These are phyloP conservation scores for Tuber aestivum DNA, from an alignment of 495 filamentous ascomycete species.

Conservation along the genomic window DNA sequence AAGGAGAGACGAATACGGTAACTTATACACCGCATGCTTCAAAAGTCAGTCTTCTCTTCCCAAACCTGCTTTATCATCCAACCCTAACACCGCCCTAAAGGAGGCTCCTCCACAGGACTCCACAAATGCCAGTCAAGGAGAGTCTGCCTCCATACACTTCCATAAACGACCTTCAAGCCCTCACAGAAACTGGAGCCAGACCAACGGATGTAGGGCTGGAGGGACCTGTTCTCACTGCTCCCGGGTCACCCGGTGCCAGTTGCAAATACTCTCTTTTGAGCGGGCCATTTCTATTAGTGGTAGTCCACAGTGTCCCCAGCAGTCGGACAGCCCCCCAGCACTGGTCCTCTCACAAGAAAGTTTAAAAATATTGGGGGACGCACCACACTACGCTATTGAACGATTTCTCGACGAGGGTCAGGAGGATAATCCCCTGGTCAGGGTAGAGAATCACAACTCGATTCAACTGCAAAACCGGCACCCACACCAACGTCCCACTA, in stretches of 20 bases:
- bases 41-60: neutral
- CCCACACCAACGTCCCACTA: neutral
- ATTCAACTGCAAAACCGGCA: neutral
- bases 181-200: neutral
- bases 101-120: neutral
- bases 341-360: neutral
- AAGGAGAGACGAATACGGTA: neutral
- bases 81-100: neutral
- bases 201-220: neutral
- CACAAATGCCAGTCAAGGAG: neutral
- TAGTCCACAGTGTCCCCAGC: neutral
- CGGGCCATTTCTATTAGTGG: neutral
- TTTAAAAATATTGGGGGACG: neutral
- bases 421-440: neutral
- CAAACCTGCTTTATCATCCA: neutral
- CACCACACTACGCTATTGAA: neutral
- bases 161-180: neutral
- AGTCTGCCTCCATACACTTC: neutral
- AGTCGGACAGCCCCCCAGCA: neutral
- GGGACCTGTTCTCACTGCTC: neutral
- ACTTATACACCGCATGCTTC: neutral
- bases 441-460: neutral
- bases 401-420: neutral
- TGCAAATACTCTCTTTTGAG: neutral
- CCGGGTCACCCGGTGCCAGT: neutral